Evolutionary conservation across 2,329 filamentous ascomycete species (phyloP).

Genomic region (Nemania serpens): DNA sequence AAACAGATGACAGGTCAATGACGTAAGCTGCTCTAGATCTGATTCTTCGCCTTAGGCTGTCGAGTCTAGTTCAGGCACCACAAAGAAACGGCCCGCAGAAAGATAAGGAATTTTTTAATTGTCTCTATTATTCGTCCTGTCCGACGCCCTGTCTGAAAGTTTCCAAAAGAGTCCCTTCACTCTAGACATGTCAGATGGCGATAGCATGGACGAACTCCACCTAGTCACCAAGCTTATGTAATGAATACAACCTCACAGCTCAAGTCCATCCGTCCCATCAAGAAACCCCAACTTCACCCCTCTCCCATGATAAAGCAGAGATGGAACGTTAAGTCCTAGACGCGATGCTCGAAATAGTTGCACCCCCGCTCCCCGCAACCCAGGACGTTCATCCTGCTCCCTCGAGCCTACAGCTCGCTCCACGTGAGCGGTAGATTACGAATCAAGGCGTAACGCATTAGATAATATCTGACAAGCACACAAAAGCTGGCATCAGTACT

Average conservation of each 20-base stretch:
- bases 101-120: too few relatives aligned
- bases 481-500: background rate
- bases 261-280: background rate
- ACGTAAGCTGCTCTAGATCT: background rate
- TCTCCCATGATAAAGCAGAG: background rate
- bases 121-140: too few relatives aligned
- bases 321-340: background rate
- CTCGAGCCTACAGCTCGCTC: background rate
- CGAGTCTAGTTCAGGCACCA: background rate
- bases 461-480: constrained; percentile 7
- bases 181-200: background rate
- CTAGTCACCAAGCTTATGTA: background rate
- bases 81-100: too few relatives aligned
- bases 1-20: background rate
- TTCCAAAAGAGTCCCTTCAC: background rate
- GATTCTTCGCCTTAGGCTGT: background rate
- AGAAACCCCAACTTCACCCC: background rate
- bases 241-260: background rate
- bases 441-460: constrained; percentile 1
- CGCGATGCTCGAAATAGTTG: background rate
- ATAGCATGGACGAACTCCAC: background rate
- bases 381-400: background rate
- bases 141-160: too few relatives aligned
- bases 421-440: constrained; percentile 14
- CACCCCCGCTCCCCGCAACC: background rate